These are phyloP conservation scores for Pleurotus platypus DNA, from an alignment of 768 basidiomycete genomes.

Conservation along the genomic window DNA sequence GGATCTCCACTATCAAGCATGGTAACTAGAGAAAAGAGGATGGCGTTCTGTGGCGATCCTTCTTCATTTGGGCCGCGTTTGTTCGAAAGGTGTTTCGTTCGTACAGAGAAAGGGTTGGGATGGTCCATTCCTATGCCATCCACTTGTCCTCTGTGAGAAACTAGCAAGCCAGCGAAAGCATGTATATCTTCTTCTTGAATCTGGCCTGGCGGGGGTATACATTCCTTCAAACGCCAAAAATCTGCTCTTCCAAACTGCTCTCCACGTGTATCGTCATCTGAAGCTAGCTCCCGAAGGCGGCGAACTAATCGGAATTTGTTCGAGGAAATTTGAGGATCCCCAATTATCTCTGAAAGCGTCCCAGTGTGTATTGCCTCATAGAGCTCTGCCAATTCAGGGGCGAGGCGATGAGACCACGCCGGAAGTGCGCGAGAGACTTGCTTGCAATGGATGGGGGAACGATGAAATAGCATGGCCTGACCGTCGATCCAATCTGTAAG, in stretches of 20 bases:
- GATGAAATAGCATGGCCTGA: conserved; percentile 41
- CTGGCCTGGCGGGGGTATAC: conserved; percentile 51
- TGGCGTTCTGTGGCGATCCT: conserved; percentile 40
- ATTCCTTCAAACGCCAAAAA: conserved; percentile 85
- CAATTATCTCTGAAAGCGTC: conserved; percentile 51
- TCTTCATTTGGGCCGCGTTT: conserved; percentile 13
- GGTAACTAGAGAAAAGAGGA: conserved; percentile 48
- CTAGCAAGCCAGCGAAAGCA: conserved; percentile 68
- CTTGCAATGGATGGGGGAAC: conserved; percentile 28
- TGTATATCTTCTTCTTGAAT: conserved; percentile 68
- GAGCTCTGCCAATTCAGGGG: conserved; percentile 38
- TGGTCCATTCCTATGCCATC: conserved; percentile 57
- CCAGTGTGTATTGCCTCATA: conserved; percentile 42
- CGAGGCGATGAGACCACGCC: conserved; percentile 73
- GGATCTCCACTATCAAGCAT: conserved; percentile 55
- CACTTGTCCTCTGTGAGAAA: conserved; percentile 55
- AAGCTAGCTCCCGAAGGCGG: conserved; percentile 50
- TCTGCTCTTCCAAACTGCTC: conserved; percentile 51
- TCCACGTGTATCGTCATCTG: conserved; percentile 31
- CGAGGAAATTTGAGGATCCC: conserved; percentile 55
- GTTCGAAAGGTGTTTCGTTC: conserved; percentile 29
- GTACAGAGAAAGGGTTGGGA: conserved; percentile 36
- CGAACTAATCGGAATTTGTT: conserved; percentile 79
- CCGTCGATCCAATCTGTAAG: conserved; percentile 64
- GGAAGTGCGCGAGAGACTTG: conserved; percentile 57